Base-by-base conservation (phyloP, 1,139 yeast species). In the Groenewaldozyma auringiensis region DNA sequence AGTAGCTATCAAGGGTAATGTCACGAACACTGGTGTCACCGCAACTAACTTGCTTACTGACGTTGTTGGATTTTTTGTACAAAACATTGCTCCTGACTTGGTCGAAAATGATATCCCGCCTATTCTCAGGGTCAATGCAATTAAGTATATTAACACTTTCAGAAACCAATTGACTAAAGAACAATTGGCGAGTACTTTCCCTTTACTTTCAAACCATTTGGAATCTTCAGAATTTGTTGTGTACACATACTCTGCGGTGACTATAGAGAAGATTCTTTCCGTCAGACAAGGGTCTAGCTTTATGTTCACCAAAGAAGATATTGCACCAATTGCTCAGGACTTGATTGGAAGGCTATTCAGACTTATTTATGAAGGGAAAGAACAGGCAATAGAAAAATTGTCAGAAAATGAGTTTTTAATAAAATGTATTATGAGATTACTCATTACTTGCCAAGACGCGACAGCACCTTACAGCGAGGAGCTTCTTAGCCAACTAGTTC, bases 401-500 rank as follows among this genome's bases (percentile, higher is more conserved):
- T 92, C 97, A 0, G 97, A 92, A 62, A 94, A 94, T 64, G 98
- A 94, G 61, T 92, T 86, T 60, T 70, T 92, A 60, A 83, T 92
- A 80, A 87, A 84, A 61, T 79, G 95, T 53, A 71, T 86, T 3
- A 87, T 88, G 89, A 76, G 97, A 57, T 80, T 89, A 4, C 68
- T 92, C 48, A 72, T 81, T 49, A 81, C 89, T 3, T 74, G 85
- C 17, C 94, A 86, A 60, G 87, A 84, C 48, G 64, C 78, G 1
- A 58, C 62, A 17, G 73, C 78, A 17, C 69, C 81, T 17, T 62
- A 59, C 39, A 63, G 64, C 2, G 60, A 57, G 16, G 54, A 53
- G 22, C 51, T 75, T 21, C 68, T 84, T 41, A 72, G 75, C 29
- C 92, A 89, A 60, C 69, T 92, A 40, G 66, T 88, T 45, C 71